These are phyloP conservation scores for Apiospora saccharicola DNA, from an alignment of 2,329 filamentous ascomycete genomes.

Conservation along the genomic window DNA sequence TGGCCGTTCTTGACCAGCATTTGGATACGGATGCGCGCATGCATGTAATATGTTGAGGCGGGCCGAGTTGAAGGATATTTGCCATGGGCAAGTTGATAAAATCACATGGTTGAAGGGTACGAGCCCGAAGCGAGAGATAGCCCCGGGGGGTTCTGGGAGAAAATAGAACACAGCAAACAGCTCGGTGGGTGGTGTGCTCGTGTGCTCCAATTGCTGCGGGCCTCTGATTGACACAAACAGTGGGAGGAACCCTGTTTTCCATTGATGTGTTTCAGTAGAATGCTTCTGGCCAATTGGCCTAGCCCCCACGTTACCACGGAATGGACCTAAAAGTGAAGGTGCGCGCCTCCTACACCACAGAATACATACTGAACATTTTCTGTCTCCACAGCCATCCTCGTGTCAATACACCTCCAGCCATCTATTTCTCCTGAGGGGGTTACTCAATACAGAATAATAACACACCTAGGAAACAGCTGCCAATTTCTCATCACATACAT, in stretches of 20 bases:
- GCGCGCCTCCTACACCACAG: neutral
- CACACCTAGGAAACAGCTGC: too few relatives aligned
- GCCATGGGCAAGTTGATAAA: neutral
- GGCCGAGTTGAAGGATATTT: neutral
- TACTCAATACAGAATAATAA: neutral
- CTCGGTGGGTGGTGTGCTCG: too few relatives aligned
- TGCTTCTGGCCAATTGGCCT: constrained; percentile 5
- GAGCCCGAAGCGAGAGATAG: neutral
- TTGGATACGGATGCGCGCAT: neutral
- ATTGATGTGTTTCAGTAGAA: neutral
- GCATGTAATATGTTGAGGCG: neutral
- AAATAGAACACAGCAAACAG: neutral
- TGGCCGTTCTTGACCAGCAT: constrained; percentile 1
- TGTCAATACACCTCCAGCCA: neutral
- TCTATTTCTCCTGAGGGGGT: neutral
- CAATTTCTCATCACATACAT: neutral
- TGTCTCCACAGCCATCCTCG: neutral
- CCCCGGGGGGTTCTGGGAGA: neutral
- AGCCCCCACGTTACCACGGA: neutral
- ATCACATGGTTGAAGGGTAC: neutral
- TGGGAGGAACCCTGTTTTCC: neutral
- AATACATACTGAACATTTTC: neutral
- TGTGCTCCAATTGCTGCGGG: neutral
- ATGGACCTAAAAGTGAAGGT: neutral
- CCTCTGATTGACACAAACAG: neutral